phyloP scores from a whole-genome alignment of 345 rosid genomes.

The Eucalyptus regnans region DNA sequence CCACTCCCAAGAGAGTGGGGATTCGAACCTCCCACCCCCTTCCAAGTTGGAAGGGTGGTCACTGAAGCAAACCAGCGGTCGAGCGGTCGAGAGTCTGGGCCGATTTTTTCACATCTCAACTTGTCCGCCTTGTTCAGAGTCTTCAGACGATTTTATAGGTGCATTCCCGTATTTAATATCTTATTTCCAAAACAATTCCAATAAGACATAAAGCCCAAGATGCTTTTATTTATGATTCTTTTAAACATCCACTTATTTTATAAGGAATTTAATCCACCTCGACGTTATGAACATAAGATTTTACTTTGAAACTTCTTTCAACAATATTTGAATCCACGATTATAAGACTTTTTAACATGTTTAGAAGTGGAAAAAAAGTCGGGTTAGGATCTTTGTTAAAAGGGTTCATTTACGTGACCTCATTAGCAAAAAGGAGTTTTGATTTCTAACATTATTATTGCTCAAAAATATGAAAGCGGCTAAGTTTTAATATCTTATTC shows the following conservation, averaged over 20 bases:
- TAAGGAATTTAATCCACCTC: neutral
- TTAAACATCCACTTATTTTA: neutral
- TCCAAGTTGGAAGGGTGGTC: no score
- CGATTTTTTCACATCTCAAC: no score
- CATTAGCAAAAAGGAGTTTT: neutral
- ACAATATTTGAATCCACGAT: rapidly evolving
- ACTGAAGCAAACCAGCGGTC: no score
- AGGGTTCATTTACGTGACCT: neutral
- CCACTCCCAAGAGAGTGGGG: no score
- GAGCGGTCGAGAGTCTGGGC: no score
- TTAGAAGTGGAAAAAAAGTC: neutral
- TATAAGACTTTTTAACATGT: neutral
- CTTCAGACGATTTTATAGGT: neutral
- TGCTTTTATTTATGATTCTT: neutral
- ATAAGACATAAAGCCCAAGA: neutral
- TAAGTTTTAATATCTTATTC: no score
- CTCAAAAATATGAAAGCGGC: neutral
- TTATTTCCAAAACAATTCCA: neutral
- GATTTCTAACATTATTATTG: neutral
- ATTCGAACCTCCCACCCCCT: no score
- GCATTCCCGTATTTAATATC: neutral
- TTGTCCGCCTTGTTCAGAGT: neutral
- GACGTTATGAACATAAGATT: neutral
- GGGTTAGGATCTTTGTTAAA: neutral
- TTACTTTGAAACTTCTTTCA: rapidly evolving